These are phyloP conservation scores for Aureobasidium sp. DNA, from an alignment of 2,329 filamentous ascomycete species.

Conservation along the genomic window DNA sequence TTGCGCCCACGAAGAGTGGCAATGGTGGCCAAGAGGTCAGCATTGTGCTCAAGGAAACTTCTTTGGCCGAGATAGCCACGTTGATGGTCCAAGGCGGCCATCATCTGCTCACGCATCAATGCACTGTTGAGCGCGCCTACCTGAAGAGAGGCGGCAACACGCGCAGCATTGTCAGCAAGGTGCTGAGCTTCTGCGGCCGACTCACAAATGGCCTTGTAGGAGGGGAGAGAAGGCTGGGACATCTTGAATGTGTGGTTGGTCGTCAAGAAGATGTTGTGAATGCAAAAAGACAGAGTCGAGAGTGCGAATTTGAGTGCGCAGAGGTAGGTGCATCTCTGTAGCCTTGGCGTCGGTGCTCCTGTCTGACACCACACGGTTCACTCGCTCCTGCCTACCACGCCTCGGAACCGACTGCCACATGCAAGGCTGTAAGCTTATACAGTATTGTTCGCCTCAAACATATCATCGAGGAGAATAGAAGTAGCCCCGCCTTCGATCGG, in stretches of 20 bases:
- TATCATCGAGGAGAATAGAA: too few species aligned
- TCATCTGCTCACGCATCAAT: neutral
- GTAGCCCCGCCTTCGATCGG: too few species aligned
- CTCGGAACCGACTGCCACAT: too few species aligned
- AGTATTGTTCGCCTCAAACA: too few species aligned
- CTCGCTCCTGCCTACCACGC: neutral
- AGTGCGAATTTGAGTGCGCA: neutral
- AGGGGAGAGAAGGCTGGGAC: neutral
- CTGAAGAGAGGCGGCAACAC: neutral
- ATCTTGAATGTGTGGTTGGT: neutral
- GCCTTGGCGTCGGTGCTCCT: neutral
- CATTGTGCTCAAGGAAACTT: neutral
- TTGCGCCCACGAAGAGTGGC: neutral
- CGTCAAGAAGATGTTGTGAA: neutral
- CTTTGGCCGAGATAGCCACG: neutral
- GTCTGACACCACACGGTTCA: neutral
- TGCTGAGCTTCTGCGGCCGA: neutral
- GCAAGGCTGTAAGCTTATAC: too few species aligned
- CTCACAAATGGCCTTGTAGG: neutral
- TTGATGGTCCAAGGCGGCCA: neutral
- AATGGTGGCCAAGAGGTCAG: neutral
- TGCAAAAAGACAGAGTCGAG: too few species aligned
- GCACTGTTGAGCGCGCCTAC: neutral
- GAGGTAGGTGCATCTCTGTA: neutral
- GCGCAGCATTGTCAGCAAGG: neutral